Percentiles rank a stretch among this genome's conserved stretches.
These are phyloP conservation scores for Amphibolis antarctica DNA, from an alignment of 106 monocot species.

Conservation along the genomic window DNA sequence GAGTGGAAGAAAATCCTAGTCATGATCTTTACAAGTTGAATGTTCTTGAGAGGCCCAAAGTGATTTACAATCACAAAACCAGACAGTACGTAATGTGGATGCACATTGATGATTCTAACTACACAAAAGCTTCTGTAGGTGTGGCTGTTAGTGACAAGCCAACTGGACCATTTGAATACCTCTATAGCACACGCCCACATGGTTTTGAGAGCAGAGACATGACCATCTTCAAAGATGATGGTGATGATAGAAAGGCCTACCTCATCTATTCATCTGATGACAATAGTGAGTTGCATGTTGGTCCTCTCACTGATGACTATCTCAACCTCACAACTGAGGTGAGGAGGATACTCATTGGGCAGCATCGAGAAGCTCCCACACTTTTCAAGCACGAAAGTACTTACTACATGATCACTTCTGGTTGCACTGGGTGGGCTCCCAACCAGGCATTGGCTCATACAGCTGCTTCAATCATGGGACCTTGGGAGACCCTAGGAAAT, in stretches of 20 bases:
- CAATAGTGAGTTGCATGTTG: conserved; percentile 71
- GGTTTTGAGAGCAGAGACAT: conserved; percentile 76
- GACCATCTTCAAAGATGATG: conserved; percentile 86
- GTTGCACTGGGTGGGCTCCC: conserved; percentile 84
- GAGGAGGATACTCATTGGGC: conserved; percentile 51
- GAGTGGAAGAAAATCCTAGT: conserved; percentile 41
- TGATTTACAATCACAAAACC: conserved; percentile 48
- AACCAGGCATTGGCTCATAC: conserved; percentile 66
- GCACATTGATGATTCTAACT: conserved; percentile 80
- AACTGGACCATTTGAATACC: conserved; percentile 57
- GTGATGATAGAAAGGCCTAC: conserved; percentile 56
- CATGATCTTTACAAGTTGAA: conserved; percentile 69
- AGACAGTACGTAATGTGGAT: conserved; percentile 74
- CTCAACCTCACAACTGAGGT: conserved; percentile 34
- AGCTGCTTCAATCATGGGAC: conserved; percentile 63
- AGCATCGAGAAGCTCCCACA: conserved; percentile 71
- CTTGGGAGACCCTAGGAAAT: conserved; percentile 82
- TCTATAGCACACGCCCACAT: conserved; percentile 63
- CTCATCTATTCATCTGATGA: conserved; percentile 68
- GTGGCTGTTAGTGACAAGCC: conserved; percentile 56
- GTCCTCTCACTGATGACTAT: conserved; percentile 60
- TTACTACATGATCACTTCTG: conserved; percentile 93
- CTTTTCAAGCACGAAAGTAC: conserved; percentile 52
- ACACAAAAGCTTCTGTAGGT: conserved; percentile 80
- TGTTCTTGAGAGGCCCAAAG: conserved; percentile 82